Base-by-base conservation (phyloP, 1,284 basidiomycete genomes). In the Naganishia cerealis region DNA sequence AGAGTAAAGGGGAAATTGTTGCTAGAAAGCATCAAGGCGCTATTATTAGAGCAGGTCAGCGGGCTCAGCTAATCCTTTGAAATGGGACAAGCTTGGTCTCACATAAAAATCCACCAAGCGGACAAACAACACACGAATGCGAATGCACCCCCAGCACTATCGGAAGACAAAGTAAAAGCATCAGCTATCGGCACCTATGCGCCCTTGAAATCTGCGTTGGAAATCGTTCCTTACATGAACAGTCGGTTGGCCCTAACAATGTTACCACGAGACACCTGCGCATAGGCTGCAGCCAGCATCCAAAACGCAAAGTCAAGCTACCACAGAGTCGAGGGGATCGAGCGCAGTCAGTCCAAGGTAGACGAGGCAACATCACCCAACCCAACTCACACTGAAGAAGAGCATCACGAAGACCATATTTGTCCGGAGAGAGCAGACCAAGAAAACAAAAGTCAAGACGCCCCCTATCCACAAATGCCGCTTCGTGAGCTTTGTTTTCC, bases 91-190 rank as follows among this genome's bases (percentile, higher is more conserved):
- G 18, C 7, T 36, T 21, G 33, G 18, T 48, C 66, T 16, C 26
- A 67, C 66, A 67, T 53, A 18, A 67, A 61, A 16, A 67, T 57
- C 48, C 57, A 67, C 66, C 66, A 67, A 16, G 50, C 66, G 24
- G 48, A 67, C 13, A 67, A 48, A 21, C 56, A 57, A 56, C 57
- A 54, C 26, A 56, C 40, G 57, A 67, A 67, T 33, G 50, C 57
- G 12, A 67, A 67, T 7, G 66, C 66, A 36, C 66, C 66, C 29
- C 66, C 66, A 33, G 66, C 66, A 21, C 58, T 67, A 18, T 38
- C 42, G 7, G 58, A 18, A 33, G 7, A 18, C 40, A 9, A 8
- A 15, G 36, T 16, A n/a, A 29, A 29, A 48, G 21, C 6, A 24
- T 39, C n/a, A 9, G 46, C 33, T 18, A 43, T 36, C 38, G 55